Conservation (phyloP, 768 basidiomycete genomes). For the Boletus rubescentipes region DNA sequence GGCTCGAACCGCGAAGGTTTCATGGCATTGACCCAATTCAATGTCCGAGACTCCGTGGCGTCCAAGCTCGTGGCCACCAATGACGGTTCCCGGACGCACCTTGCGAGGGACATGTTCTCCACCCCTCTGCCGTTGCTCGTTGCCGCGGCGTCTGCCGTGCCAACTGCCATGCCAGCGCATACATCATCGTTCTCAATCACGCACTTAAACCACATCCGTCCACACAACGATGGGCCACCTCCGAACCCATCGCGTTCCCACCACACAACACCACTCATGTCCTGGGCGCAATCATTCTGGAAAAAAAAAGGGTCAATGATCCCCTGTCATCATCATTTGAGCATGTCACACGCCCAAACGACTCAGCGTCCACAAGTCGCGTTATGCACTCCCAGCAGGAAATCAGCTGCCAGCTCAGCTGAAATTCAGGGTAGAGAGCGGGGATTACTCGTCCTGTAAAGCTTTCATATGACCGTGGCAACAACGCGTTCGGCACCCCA, state of each 20-base stretch:
- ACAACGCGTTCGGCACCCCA: neutral
- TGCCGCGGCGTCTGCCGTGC: slow-evolving; percentile 1
- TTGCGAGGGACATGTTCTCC: neutral
- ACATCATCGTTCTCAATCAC: neutral
- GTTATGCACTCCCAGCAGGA: slow-evolving; percentile 9
- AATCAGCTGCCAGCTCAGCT: slow-evolving; percentile 17
- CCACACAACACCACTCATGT: slow-evolving; percentile 16
- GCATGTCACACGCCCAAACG: slow-evolving; percentile 16
- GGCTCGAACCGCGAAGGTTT: slow-evolving; percentile 32
- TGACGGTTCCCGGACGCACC: neutral
- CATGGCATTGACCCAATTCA: slow-evolving; percentile 17
- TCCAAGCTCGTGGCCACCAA: neutral
- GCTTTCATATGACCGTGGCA: slow-evolving; percentile 23
- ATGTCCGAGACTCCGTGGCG: slow-evolving; percentile 35
- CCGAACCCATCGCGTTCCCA: slow-evolving; percentile 18
- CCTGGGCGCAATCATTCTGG: slow-evolving; percentile 21
- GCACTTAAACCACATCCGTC: slow-evolving; percentile 14
- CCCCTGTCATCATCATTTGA: slow-evolving; percentile 9
- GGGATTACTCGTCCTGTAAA: slow-evolving; percentile 32
- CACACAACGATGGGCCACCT: slow-evolving; percentile 5
- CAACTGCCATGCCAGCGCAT: slow-evolving; percentile 16
- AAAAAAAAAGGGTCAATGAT: slow-evolving; percentile 12
- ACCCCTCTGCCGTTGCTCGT: neutral
- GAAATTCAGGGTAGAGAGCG: slow-evolving; percentile 30
- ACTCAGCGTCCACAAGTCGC: slow-evolving; percentile 13